Base-by-base conservation (phyloP, 495 filamentous ascomycete species). In the Lophiotrema nucula region DNA sequence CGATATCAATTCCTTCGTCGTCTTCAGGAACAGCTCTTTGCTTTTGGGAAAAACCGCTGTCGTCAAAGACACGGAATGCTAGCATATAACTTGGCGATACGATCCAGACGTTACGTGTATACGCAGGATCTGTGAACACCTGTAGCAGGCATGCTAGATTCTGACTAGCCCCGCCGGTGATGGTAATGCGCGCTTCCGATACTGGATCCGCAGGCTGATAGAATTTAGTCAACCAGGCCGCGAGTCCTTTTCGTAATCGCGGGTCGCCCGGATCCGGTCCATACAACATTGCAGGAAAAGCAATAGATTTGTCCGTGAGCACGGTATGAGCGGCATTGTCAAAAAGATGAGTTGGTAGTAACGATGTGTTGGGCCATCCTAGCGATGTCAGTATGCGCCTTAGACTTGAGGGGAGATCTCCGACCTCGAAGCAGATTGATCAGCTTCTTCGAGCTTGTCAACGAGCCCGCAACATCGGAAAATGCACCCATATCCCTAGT, bases 101-200 rank as follows among this genome's bases (percentile, higher is more conserved):
- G 70, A 88, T 76, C 86, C 90, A 96, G 21, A 95, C 81, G 62
- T 78, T 81, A 38, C 80, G 76, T 15, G 91, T 96, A 64, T 85
- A 88, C 1, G 75, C 68, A 0, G 89, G 88, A 66, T 95, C 90
- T 0, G 89, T 87, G 58, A 86, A 95, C 16, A 83, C 81, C 64
- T 83, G 79, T 24, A 97, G 73, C 2, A 91, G 71, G 58, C 79
- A 84, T 1, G 85, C 87, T 6, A 96, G 71, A 64, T 82, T 88
- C 71, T 92, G 89, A 47, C 78, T 83, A 2, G 92, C 92, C 13
- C 83, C 92, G 27, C 88, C 86, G 0, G 90, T 89, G 66, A 97
- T 86, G 69, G 84, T 86, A 42, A 96, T 86, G 41, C 89, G 77
- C 11, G 51, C 61, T 1, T 76, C 35, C 0, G 68, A 55, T n/a